These are phyloP conservation scores for Talaromyces liani DNA, from an alignment of 495 filamentous ascomycete genomes.

Conservation along the genomic window DNA sequence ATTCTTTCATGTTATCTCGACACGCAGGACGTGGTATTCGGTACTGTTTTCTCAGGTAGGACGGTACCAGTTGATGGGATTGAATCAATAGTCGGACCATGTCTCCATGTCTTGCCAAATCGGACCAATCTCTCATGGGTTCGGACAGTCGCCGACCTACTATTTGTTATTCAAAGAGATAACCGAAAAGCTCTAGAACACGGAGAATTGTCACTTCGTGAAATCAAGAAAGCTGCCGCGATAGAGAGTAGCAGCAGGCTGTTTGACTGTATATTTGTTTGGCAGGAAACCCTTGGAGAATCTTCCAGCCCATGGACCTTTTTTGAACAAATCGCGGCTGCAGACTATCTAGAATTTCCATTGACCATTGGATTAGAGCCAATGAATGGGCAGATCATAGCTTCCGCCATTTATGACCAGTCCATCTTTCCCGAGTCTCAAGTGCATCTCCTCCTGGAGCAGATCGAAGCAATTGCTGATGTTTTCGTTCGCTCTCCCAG, in stretches of 20 bases:
- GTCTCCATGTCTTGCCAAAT: conserved; percentile 60
- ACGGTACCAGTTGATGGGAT: conserved; percentile 57
- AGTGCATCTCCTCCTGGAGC: conserved; percentile 43
- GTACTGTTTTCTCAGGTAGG: conserved; percentile 68
- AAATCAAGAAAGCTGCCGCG: conserved; percentile 54
- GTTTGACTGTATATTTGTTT: conserved; percentile 69
- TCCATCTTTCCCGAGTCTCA: conserved; percentile 42
- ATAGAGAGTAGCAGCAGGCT: conserved; percentile 39
- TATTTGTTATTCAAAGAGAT: conserved; percentile 49
- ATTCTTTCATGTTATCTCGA: conserved; percentile 55
- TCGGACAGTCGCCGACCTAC: conserved; percentile 45
- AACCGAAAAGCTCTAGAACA: conserved; percentile 56
- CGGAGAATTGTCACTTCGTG: conserved; percentile 49
- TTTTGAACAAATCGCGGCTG: conserved; percentile 44
- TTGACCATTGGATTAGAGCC: conserved; percentile 68
- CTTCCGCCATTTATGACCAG: conserved; percentile 45
- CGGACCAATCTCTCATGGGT: conserved; percentile 43
- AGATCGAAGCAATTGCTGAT: conserved; percentile 46
- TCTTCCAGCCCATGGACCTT: conserved; percentile 16
- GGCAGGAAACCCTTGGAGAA: conserved; percentile 59
- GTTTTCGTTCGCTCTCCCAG: conserved; percentile 35
- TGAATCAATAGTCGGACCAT: conserved; percentile 67
- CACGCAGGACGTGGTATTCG: conserved; percentile 62
- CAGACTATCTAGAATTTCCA: conserved; percentile 65
- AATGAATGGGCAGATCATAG: conserved; percentile 21